Evolutionary conservation across 2,329 filamentous ascomycete species (phyloP).

Genomic region (Madurella fahalii): DNA sequence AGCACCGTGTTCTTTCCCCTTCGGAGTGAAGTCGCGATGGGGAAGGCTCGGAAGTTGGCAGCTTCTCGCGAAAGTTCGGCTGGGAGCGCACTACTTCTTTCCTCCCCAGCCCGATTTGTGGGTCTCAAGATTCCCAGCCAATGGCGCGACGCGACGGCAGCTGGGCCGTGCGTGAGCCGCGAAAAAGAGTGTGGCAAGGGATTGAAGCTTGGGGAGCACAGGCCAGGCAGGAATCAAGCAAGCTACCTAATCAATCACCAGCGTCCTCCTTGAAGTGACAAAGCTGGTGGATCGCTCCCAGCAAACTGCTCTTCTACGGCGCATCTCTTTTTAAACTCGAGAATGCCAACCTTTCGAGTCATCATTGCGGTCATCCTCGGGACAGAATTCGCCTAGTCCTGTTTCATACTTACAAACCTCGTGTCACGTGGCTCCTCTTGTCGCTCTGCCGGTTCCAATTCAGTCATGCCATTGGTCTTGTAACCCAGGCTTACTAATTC

Average conservation of each 20-base stretch:
- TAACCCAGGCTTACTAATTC: constrained; percentile 14
- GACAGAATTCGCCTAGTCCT: not conserved
- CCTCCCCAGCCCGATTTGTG: constrained; percentile 4
- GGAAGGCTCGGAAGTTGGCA: constrained; percentile 13
- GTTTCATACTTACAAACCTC: not conserved
- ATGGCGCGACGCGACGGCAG: not conserved
- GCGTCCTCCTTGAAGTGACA: not conserved
- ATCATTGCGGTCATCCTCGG: not conserved
- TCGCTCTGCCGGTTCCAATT: constrained; percentile 9
- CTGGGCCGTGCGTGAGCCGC: not conserved
- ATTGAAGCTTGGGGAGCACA: constrained; percentile 5
- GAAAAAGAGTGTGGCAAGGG: constrained; percentile 12
- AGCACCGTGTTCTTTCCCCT: constrained; percentile 11
- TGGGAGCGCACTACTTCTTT: constrained; percentile 1
- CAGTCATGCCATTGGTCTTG: constrained; percentile 9
- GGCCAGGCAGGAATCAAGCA: not conserved
- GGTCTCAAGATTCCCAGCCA: constrained; percentile 6
- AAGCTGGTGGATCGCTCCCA: not conserved
- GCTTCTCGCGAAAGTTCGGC: constrained; percentile 12
- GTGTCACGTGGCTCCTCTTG: constrained; percentile 6
- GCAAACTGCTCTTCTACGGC: not conserved
- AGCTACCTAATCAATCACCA: not conserved
- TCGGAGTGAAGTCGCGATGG: constrained; percentile 7
- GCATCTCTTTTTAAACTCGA: not conserved
- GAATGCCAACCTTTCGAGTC: not conserved